A percentile compares a stretch with the other conserved stretches of the same genome.
These are phyloP conservation scores for Sclerotinia glacialis DNA, from an alignment of 2,329 filamentous ascomycete genomes.

Conservation along the genomic window DNA sequence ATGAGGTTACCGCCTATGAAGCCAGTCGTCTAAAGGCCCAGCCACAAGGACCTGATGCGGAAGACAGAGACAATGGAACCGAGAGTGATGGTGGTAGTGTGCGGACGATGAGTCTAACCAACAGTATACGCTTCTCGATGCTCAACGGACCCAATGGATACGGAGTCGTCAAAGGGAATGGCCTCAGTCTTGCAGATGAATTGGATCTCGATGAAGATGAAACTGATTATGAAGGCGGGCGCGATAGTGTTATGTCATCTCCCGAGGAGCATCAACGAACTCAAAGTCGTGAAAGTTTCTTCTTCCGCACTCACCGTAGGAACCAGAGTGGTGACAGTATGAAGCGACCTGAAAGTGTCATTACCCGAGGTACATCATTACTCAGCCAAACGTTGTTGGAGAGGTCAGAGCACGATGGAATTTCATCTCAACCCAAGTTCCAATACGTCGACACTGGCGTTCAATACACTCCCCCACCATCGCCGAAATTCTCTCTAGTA, in stretches of 20 bases:
- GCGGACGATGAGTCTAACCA: conserved; percentile 68
- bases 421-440: conserved; percentile 42
- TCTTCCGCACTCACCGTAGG: conserved; percentile 50
- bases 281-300: conserved; percentile 56
- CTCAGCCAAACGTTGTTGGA: conserved; percentile 56
- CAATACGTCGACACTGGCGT: conserved; percentile 73
- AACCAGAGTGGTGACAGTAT: conserved; percentile 59
- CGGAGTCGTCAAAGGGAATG: conserved; percentile 56
- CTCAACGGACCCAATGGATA: conserved; percentile 55
- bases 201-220: conserved; percentile 73
- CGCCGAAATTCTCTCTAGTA: conserved; percentile 52
- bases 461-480: conserved; percentile 81
- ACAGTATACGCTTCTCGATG: conserved; percentile 71
- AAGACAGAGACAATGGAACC: conserved; percentile 54
- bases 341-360: conserved; percentile 51
- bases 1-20: conserved; percentile 76
- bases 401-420: conserved; percentile 52
- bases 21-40: conserved; percentile 49
- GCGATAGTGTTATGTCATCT: conserved; percentile 57
- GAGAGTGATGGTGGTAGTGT: conserved; percentile 70
- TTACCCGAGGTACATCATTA: conserved; percentile 51
- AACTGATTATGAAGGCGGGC: conserved; percentile 68
- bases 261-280: conserved; percentile 50
- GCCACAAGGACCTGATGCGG: conserved; percentile 60
- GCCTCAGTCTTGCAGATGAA: conserved; percentile 84